Percentiles rank a stretch among this genome's conserved stretches.
Conservation (phyloP, 495 filamentous ascomycete genomes). For the Tetracladium setigerum region DNA sequence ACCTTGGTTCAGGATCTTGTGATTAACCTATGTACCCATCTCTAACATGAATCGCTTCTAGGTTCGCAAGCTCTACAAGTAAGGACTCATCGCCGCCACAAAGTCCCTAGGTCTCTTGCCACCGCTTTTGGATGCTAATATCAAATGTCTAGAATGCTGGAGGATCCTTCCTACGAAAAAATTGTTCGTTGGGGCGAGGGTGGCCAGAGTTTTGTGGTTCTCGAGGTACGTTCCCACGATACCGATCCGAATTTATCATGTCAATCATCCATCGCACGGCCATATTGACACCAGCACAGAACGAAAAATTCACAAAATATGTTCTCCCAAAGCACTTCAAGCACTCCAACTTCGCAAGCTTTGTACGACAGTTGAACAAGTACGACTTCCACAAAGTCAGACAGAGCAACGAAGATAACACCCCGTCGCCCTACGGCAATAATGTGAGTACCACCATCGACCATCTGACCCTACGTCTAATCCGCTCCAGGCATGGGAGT, state of each 20-base stretch:
- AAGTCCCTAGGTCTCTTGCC: neutral
- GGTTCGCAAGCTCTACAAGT: conserved; percentile 99
- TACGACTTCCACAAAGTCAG: conserved; percentile 99
- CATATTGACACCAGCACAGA: conserved; percentile 42
- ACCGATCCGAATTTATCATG: neutral
- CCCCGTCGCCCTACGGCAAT: conserved; percentile 82
- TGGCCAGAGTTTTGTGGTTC: conserved; percentile 92
- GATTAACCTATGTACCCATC: neutral
- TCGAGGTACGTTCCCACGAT: conserved; percentile 60
- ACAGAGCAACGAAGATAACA: conserved; percentile 90
- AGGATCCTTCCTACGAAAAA: conserved; percentile 84
- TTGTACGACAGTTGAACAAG: conserved; percentile 97
- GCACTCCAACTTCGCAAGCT: conserved; percentile 98
- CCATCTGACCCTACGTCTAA: neutral
- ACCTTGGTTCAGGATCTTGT: neutral
- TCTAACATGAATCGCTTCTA: conserved; percentile 25
- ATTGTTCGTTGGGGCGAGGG: conserved; percentile 95
- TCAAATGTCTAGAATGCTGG: conserved; percentile 72
- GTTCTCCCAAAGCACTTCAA: conserved; percentile 99
- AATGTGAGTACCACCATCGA: conserved; percentile 42
- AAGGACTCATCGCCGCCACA: conserved; percentile 23
- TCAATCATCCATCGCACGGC: neutral
- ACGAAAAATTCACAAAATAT: conserved; percentile 95
- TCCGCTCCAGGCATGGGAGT: conserved; percentile 77
- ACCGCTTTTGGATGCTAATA: conserved; percentile 18